Evolutionary conservation across 345 rosid genomes (phyloP).

Genomic region (Rhodamnia argentea): DNA sequence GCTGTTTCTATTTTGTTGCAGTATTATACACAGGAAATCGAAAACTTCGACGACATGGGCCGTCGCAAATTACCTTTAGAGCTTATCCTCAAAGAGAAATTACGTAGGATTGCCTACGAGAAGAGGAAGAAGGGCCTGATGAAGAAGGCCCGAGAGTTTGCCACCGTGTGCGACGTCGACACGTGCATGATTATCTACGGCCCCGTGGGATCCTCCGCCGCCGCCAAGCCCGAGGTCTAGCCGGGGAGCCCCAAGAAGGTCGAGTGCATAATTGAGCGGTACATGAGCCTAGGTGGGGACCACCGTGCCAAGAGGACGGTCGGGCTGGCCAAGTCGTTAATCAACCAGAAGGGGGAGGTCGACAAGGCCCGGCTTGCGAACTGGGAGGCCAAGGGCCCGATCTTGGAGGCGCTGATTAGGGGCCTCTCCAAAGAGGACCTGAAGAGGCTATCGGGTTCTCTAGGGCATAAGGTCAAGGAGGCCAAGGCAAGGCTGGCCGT

Average conservation of each 20-base stretch:
- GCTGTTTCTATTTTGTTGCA: not conserved
- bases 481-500: not conserved
- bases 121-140: slow-evolving; percentile 12
- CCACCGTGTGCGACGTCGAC: slow-evolving; percentile 9
- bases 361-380: not conserved
- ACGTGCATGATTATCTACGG: slow-evolving; percentile 19
- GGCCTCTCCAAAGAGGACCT: not conserved
- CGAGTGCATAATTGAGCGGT: slow-evolving; percentile 7
- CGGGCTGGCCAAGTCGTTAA: slow-evolving; percentile 3
- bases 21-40: not conserved
- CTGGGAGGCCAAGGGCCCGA: slow-evolving; percentile 2
- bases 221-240: slow-evolving; percentile 4
- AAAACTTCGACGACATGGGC: slow-evolving; percentile 1
- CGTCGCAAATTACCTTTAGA: slow-evolving; percentile 11
- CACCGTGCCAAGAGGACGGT: not conserved
- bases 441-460: not conserved
- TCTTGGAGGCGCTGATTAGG: slow-evolving; percentile 3
- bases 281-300: not conserved
- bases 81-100: not conserved
- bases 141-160: slow-evolving; percentile 12
- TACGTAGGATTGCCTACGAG: slow-evolving; percentile 7
- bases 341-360: slow-evolving; percentile 1
- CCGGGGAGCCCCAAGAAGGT: not conserved
- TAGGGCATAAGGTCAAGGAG: not conserved
- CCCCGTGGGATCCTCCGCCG: not conserved